A percentile compares a stretch with the other conserved stretches of the same genome.
Conservation (phyloP, 176 grass and related monocot genomes). For the Stipa capillata region DNA sequence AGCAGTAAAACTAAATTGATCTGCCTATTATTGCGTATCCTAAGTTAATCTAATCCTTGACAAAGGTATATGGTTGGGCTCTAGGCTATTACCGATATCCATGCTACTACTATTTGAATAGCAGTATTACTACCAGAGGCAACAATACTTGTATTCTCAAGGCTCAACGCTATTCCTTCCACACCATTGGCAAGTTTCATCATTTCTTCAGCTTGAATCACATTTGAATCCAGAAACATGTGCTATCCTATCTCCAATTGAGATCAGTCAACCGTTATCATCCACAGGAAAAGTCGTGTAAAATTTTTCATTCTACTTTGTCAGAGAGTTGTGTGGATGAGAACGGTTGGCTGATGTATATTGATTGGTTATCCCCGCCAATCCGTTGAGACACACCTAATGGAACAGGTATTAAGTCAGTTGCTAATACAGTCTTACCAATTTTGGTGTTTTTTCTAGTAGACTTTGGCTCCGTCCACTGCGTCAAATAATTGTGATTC, state of each 20-base stretch:
- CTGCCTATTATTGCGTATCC: background rate
- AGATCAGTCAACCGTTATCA: background rate
- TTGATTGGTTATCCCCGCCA: background rate
- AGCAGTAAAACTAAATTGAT: background rate
- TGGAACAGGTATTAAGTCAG: background rate
- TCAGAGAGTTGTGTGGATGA: background rate
- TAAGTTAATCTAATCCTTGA: background rate
- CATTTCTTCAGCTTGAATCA: slow-evolving; percentile 12
- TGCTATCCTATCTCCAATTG: background rate
- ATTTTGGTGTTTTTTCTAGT: background rate
- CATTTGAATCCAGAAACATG: background rate
- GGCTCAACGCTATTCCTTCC: background rate
- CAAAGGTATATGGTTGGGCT: background rate
- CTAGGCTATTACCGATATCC: background rate
- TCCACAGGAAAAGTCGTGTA: background rate
- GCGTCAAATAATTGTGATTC: background rate
- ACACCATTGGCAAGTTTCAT: background rate
- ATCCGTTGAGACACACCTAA: background rate
- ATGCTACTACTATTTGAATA: background rate
- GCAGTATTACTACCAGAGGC: background rate
- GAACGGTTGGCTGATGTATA: background rate
- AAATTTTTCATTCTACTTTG: background rate
- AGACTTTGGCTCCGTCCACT: background rate
- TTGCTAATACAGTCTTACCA: background rate
- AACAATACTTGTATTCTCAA: background rate